A percentile compares a stretch with the other conserved stretches of the same genome.
phyloP scores from a whole-genome alignment of 495 filamentous ascomycete species.

The Umbilicaria muhlenbergii region DNA sequence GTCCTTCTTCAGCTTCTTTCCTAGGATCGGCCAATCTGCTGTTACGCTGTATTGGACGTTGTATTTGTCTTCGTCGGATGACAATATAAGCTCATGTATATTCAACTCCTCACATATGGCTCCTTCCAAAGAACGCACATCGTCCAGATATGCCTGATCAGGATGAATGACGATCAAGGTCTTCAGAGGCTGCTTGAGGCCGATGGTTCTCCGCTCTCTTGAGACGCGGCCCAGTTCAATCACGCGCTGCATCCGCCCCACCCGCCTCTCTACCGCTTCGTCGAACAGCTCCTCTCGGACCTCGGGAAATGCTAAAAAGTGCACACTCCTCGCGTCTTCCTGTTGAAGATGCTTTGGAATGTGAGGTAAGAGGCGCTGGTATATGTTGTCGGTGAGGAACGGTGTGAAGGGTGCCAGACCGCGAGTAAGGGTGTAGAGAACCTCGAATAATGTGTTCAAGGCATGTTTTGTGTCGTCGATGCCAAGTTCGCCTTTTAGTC shows the following conservation, averaged over 20 bases:
- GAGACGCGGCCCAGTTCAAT: constrained; percentile 80
- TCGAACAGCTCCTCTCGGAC: constrained; percentile 82
- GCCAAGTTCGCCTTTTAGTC: constrained; percentile 79
- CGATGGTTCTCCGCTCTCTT: constrained; percentile 70
- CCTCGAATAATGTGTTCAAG: constrained; percentile 92
- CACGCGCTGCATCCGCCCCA: constrained; percentile 84
- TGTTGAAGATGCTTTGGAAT: constrained; percentile 49
- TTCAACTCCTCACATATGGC: constrained; percentile 91
- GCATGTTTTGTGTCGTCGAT: constrained; percentile 79
- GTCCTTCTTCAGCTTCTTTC: constrained; percentile 95
- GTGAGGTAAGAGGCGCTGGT: constrained; percentile 66
- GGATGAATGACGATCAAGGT: constrained; percentile 80
- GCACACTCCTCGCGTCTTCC: constrained; percentile 67
- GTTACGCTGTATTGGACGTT: constrained; percentile 76
- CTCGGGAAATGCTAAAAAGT: constrained; percentile 83
- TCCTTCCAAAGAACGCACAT: constrained; percentile 64
- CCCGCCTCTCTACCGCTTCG: constrained; percentile 66
- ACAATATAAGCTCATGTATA: constrained; percentile 67
- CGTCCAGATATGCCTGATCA: constrained; percentile 67
- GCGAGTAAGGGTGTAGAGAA: constrained; percentile 74
- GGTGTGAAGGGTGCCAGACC: constrained; percentile 90
- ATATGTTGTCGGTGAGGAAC: constrained; percentile 91
- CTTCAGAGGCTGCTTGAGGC: constrained; percentile 81
- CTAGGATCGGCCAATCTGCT: constrained; percentile 86
- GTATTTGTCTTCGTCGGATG: constrained; percentile 77